Evolutionary conservation across 305 asterid species (phyloP).

Genomic region (Stenogyne calaminthoides): DNA sequence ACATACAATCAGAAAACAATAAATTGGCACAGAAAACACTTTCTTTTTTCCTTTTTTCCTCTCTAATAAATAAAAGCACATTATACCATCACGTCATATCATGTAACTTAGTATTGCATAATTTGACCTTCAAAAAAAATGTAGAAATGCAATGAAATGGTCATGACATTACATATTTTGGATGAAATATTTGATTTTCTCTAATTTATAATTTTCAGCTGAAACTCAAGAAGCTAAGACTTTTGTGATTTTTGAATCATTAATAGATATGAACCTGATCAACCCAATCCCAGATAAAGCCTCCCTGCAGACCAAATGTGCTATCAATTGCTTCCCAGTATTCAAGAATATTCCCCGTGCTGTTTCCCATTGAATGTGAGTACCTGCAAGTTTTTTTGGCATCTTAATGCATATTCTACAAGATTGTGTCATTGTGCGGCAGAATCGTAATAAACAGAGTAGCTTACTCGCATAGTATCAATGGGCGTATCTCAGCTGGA

Average conservation of each 20-base stretch:
- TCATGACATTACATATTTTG: not conserved
- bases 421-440: conserved; percentile 23
- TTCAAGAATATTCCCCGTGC: conserved; percentile 84
- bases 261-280: conserved; percentile 68
- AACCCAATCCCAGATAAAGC: conserved; percentile 99
- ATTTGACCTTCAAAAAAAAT: not conserved
- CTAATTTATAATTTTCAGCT: not conserved
- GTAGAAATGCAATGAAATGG: not conserved
- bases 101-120: not conserved
- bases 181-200: conserved; percentile 3
- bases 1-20: conserved; percentile 3
- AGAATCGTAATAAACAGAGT: conserved; percentile 22
- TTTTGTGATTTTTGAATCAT: conserved; percentile 7
- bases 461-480: conserved; percentile 99
- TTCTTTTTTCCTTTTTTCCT: conserved; percentile 1
- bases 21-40: not conserved
- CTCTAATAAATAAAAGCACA: not conserved
- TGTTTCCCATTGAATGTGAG: conserved; percentile 98
- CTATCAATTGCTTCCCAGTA: conserved; percentile 99
- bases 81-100: not conserved
- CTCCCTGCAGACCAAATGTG: conserved; percentile 98
- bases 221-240: conserved; percentile 6
- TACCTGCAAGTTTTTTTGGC: conserved; percentile 57
- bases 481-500: conserved; percentile 80
- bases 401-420: conserved; percentile 26